Evolutionary conservation across 345 rosid species (phyloP), one percentile per base, ranked within the genome.

Genomic region (Acer yangbiense): DNA sequence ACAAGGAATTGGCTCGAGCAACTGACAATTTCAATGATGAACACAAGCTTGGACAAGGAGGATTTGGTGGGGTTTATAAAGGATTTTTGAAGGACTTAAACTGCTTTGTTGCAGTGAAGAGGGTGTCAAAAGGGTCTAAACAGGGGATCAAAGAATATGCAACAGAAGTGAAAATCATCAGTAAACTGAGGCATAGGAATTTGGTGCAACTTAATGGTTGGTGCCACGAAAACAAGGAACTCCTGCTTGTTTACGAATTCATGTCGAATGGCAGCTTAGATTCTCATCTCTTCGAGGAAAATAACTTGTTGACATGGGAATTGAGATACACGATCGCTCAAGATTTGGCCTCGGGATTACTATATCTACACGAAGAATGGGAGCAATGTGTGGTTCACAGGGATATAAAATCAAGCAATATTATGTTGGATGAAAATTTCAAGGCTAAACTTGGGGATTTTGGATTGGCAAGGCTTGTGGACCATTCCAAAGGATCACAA

Each of bases 81-180:
- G 83, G 80, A 50, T 44, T 52, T 48, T 46, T 74, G 44, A 61
- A 54, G 79, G 69, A 79, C 9, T 12, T 25, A 3, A 43, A 72
- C 76, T 7, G 65, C 1, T 17, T 69, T 16, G 48, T 84, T 58
- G 83, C 79, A 6, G 83, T 84, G 3, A 82, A 79, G 71, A 70
- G 64, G 48, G 76, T 82, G 3, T 73, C 75, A 2, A 57, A 54
- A 29, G 72, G 74, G 54, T 82, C 80, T 29, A 74, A 65, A 60
- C 82, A 79, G 50, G 85, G 81, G 0, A 44, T 82, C 6, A 74
- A 85, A 74, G 83, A 62, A 23, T 77, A 69, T 11, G 70, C 72
- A 7, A 67, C 77, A 1, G 83, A 85, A 76, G 85, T 85, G 65
- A 73, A 73, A 71, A 76, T 76, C 69, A 81, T 85, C 39, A 81